phyloP scores from a whole-genome alignment of 345 rosid genomes.

The Aquilaria sinensis region DNA sequence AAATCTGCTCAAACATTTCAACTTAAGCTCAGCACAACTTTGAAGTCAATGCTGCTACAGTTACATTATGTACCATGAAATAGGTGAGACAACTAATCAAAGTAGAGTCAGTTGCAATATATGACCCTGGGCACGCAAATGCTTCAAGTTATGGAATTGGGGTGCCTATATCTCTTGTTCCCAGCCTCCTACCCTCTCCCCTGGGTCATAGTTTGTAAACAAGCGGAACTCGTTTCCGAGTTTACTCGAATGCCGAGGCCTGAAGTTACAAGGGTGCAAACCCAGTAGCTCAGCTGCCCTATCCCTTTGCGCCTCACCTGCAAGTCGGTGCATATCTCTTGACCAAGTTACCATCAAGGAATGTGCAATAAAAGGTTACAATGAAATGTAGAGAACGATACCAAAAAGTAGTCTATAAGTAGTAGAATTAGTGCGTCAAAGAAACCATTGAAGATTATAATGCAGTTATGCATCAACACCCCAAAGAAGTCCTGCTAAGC shows the following conservation, averaged over 20 bases:
- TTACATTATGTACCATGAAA: too few species aligned
- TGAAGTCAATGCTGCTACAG: too few species aligned
- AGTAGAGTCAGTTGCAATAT: too few species aligned
- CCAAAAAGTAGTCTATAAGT: too few species aligned
- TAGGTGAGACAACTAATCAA: too few species aligned
- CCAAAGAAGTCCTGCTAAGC: background rate
- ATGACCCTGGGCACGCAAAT: too few species aligned
- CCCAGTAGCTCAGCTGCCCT: slow-evolving; percentile 73
- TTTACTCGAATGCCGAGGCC: slow-evolving; percentile 80
- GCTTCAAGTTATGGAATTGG: background rate
- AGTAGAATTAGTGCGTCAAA: background rate
- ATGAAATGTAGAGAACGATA: background rate
- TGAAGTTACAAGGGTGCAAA: slow-evolving; percentile 64
- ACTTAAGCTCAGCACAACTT: too few species aligned
- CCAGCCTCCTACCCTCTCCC: slow-evolving; percentile 86
- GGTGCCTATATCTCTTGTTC: slow-evolving; percentile 33
- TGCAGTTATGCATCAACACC: too few species aligned
- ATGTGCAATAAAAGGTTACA: background rate
- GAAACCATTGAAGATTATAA: too few species aligned
- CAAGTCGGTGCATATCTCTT: slow-evolving; percentile 10
- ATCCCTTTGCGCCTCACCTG: slow-evolving; percentile 86
- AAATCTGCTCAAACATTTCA: too few species aligned
- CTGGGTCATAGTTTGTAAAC: slow-evolving; percentile 79
- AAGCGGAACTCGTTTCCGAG: slow-evolving; percentile 84
- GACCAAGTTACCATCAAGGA: background rate